Evolutionary conservation across 1,284 basidiomycete species (phyloP).

Genomic region (Clitocybe nebularis): DNA sequence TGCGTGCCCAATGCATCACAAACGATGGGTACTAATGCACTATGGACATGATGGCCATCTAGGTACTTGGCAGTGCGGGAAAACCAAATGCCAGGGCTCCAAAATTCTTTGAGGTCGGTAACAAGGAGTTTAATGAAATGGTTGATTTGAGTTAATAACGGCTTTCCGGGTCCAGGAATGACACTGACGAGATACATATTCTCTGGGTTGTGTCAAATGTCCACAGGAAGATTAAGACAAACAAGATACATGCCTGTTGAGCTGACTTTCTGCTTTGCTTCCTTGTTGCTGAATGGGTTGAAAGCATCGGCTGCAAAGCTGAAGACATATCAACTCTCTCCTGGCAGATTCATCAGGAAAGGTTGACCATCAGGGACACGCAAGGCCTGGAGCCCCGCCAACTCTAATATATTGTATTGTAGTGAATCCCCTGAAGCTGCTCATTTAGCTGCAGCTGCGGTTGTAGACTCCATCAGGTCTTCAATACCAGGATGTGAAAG

Average conservation of each 20-base stretch:
- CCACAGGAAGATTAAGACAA: slow-evolving; percentile 23
- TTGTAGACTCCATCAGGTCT: neutral
- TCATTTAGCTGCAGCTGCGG: neutral
- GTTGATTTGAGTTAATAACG: slow-evolving; percentile 22
- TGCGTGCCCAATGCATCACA: slow-evolving; percentile 1
- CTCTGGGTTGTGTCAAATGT: slow-evolving; percentile 23
- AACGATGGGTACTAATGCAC: neutral
- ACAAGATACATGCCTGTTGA: slow-evolving; percentile 22
- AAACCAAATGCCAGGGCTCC: slow-evolving; percentile 23
- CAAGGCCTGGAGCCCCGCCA: neutral
- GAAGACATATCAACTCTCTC: neutral
- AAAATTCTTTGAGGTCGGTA: slow-evolving; percentile 22
- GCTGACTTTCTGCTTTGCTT: slow-evolving; percentile 2
- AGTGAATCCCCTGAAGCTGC: neutral
- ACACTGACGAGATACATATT: slow-evolving; percentile 28
- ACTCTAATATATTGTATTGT: neutral
- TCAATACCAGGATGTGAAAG: neutral
- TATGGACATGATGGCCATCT: neutral
- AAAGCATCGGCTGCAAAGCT: slow-evolving; percentile 1
- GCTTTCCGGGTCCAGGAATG: slow-evolving; percentile 24
- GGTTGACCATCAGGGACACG: neutral
- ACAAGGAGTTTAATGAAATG: slow-evolving; percentile 23
- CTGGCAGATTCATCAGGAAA: neutral
- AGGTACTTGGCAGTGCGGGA: neutral
- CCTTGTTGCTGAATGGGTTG: slow-evolving; percentile 7